phyloP scores from a whole-genome alignment of 2,329 filamentous ascomycete genomes.

The Botryosphaeria agaves region DNA sequence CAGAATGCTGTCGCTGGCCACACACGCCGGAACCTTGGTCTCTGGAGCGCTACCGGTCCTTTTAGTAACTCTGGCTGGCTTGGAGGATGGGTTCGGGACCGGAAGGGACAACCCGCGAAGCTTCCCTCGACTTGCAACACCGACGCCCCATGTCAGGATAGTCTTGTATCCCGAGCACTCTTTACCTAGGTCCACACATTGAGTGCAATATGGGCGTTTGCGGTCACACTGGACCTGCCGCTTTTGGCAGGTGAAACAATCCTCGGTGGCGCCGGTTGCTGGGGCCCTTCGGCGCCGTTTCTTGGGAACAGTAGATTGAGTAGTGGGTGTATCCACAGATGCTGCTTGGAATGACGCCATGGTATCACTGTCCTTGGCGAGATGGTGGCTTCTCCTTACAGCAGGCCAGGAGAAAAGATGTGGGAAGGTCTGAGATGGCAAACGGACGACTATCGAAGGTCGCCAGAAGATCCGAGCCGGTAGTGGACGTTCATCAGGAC shows the following conservation, averaged over 20 bases:
- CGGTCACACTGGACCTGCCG: slow-evolving; percentile 76
- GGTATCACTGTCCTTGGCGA: no score
- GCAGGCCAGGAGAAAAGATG: neutral
- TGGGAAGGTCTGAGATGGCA: neutral
- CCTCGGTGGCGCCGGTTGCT: slow-evolving; percentile 75
- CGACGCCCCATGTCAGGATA: slow-evolving; percentile 89
- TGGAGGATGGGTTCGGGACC: slow-evolving; percentile 28
- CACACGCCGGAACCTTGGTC: no score
- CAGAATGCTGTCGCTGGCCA: no score
- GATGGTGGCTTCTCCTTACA: neutral
- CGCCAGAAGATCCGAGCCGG: neutral
- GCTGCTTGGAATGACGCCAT: no score
- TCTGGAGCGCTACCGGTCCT: no score
- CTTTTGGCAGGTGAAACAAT: slow-evolving; percentile 88
- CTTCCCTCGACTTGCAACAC: slow-evolving; percentile 89
- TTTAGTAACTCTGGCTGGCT: no score
- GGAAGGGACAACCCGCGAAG: slow-evolving; percentile 71
- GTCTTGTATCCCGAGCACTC: slow-evolving; percentile 96
- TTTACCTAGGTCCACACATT: slow-evolving; percentile 78
- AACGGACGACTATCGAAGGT: neutral
- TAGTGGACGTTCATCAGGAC: no score
- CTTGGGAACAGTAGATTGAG: slow-evolving; percentile 13
- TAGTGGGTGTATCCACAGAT: no score
- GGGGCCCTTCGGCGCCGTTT: slow-evolving; percentile 78
- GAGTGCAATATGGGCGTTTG: slow-evolving; percentile 82